phyloP scores from a whole-genome alignment of 331 rosid genomes.

The Malus hybrid region DNA sequence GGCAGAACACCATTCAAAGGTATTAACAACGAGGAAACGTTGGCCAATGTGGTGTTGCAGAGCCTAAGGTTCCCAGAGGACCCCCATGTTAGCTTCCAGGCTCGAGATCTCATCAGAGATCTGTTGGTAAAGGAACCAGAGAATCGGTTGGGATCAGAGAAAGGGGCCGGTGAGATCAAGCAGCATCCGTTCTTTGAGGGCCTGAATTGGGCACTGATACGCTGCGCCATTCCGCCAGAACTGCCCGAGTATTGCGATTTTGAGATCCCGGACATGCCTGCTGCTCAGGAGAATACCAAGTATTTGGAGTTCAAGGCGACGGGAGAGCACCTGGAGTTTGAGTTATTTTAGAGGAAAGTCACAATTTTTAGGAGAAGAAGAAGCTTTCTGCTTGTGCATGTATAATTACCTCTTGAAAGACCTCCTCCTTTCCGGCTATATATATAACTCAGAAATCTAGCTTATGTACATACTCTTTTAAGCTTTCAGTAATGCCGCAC shows the following conservation, averaged over 20 bases:
- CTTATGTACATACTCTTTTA: constrained; percentile 18
- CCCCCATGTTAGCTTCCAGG: constrained; percentile 63
- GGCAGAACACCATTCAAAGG: constrained; percentile 84
- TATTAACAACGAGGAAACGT: constrained; percentile 64
- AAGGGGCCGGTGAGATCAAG: constrained; percentile 94
- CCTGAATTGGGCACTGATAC: constrained; percentile 89
- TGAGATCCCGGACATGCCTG: constrained; percentile 39
- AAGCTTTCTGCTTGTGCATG: constrained; percentile 9
- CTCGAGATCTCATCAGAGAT: constrained; percentile 74
- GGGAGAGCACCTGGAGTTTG: constrained; percentile 78
- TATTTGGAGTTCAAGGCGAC: constrained; percentile 57
- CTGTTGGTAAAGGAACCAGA: constrained; percentile 85
- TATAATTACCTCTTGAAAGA: not conserved
- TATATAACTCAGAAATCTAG: constrained; percentile 23
- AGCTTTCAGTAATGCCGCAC: not conserved
- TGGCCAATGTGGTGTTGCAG: constrained; percentile 71
- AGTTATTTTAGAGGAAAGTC: constrained; percentile 55
- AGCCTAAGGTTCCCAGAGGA: constrained; percentile 62
- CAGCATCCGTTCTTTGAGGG: constrained; percentile 95
- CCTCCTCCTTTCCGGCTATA: constrained; percentile 19
- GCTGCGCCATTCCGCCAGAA: constrained; percentile 82
- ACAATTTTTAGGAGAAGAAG: constrained; percentile 10
- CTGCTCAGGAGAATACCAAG: constrained; percentile 40
- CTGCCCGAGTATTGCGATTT: constrained; percentile 57
- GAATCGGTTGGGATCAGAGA: constrained; percentile 69